Evolutionary conservation across 202 grass and related monocot species (phyloP), one percentile per base, ranked within the genome.

Genomic region (Carex sylvatica): DNA sequence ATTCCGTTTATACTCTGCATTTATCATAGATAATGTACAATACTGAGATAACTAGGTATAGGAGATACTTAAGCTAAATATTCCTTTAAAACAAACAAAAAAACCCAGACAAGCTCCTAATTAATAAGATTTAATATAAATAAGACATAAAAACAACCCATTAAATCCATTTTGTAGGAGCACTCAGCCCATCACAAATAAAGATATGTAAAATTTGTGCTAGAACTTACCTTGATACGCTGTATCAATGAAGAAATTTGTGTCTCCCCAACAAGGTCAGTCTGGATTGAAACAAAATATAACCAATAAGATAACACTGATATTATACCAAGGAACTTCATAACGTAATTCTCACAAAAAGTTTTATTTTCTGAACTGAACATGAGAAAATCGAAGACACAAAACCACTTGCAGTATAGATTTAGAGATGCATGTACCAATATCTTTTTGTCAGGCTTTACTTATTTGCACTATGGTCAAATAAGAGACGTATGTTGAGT

Each of bases 1-100:
- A 99, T 95, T 47, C 85, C 62, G 82, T 99, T 99, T 58, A 99
- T 99, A 82, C 89, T 88, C 96, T 99, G 86, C 52, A 83, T 84
- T 79, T n/a, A 88, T 35, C 1, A 78, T 36, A 78, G 30, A 73
- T 51, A 24, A 10, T 19, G 7, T 24, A 51, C 14, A 73, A 35
- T 38, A 78, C 16, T 59, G 30, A 36, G 30, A 78, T 59, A 20
- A 78, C 28, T 19, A 36, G 74, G 53, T 54, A 6, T 19, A 12
- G 15, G 9, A 59, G 3, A 35, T 38, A 78, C 20, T 78, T 78
- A 9, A 58, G 52, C 1, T 59, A 7, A 18, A 30, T 58, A 19
- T 78, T 71, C 18, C 46, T 71, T 71, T 47, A 47, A 22, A 71
- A 47, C 38, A 71, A 70, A 70, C 8, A 70, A 69, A 61, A 69